Conservation (phyloP, 768 basidiomycete species). For the Psilocybe cyanescens region DNA sequence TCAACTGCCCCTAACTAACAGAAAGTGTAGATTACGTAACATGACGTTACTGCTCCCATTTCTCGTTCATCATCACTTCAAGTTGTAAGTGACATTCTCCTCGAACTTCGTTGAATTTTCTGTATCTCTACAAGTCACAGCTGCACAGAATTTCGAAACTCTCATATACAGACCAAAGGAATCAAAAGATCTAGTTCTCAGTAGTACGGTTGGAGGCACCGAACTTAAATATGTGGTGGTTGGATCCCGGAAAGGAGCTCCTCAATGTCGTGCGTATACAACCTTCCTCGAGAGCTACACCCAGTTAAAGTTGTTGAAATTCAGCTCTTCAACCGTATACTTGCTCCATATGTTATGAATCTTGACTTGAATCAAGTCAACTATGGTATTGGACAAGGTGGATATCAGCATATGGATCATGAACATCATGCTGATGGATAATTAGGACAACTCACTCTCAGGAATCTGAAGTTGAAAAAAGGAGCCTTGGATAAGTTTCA, state of each 20-base stretch:
- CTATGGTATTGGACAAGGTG: constrained; percentile 89
- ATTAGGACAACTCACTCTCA: constrained; percentile 75
- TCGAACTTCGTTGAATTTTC: background rate
- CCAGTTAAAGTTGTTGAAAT: background rate
- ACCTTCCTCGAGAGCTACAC: background rate
- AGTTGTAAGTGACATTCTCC: background rate
- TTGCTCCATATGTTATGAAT: constrained; percentile 96
- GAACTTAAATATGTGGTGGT: constrained; percentile 71
- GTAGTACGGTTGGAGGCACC: background rate
- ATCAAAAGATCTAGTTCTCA: too few relatives aligned
- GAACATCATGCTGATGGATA: constrained; percentile 9
- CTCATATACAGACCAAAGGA: too few relatives aligned
- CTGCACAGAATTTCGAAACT: background rate
- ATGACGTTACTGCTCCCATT: constrained; percentile 23
- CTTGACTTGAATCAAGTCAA: constrained; percentile 94
- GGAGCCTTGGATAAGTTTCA: constrained; percentile 95
- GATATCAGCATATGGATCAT: background rate
- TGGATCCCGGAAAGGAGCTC: constrained; percentile 85
- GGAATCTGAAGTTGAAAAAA: constrained; percentile 87
- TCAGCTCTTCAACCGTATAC: constrained; percentile 85
- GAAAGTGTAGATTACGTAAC: constrained; percentile 21
- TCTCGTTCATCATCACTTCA: background rate
- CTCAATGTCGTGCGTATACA: constrained; percentile 67
- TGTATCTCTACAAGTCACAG: background rate
- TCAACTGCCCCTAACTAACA: too few relatives aligned